A percentile compares a stretch with the other conserved stretches of the same genome.
Conservation (phyloP, 805 yeast species). For the Schwanniomyces vanrijiae region DNA sequence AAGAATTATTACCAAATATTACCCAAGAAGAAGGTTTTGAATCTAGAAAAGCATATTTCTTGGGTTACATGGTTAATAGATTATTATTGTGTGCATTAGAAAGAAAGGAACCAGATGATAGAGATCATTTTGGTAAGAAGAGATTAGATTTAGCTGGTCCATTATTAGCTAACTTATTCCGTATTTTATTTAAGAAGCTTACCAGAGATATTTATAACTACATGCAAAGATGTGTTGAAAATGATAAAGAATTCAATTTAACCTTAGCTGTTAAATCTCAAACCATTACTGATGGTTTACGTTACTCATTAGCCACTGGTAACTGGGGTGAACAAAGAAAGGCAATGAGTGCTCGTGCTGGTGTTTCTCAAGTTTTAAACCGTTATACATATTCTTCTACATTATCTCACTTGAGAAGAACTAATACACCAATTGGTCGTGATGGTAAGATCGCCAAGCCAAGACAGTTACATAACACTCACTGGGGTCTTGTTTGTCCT, state of each 20-base stretch:
- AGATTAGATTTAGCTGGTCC: constrained; percentile 99
- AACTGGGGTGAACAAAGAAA: constrained; percentile 99
- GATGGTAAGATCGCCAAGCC: constrained; percentile 99
- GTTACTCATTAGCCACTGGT: constrained; percentile 98
- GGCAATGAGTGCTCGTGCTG: constrained; percentile 98
- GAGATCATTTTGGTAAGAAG: constrained; percentile 99
- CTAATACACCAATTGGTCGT: constrained; percentile 98
- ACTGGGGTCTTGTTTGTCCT: constrained; percentile 99
- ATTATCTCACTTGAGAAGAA: constrained; percentile 95
- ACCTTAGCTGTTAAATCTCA: constrained; percentile 96
- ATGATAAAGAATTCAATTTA: constrained; percentile 94
- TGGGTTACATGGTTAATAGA: constrained; percentile 97
- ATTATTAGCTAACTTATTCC: constrained; percentile 88
- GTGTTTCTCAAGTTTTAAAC: constrained; percentile 97
- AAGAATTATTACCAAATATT: constrained; percentile 95
- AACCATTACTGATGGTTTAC: constrained; percentile 95
- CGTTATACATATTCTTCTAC: constrained; percentile 99
- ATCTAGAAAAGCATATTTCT: constrained; percentile 92
- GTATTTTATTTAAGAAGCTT: constrained; percentile 88
- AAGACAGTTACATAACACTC: constrained; percentile 97
- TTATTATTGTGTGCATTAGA: constrained; percentile 92
- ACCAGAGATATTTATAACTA: constrained; percentile 96
- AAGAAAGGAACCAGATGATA: constrained; percentile 97
- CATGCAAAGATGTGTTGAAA: constrained; percentile 98
- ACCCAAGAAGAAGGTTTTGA: constrained; percentile 97